Evolutionary conservation across 2,329 filamentous ascomycete species (phyloP).

Genomic region (Aureobasidium sp.): DNA sequence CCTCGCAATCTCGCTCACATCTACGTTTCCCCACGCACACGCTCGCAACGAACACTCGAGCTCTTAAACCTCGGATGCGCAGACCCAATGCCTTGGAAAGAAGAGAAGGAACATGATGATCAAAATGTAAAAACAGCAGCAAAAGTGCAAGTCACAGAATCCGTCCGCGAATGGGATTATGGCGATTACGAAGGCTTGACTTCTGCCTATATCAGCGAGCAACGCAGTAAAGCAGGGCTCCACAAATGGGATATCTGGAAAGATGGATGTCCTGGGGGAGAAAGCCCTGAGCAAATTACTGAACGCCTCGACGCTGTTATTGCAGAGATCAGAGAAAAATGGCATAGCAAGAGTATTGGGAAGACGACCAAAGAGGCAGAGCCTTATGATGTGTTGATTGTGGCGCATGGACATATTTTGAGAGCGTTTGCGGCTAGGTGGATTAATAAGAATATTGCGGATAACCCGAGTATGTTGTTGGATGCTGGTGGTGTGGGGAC

Average conservation of each 20-base stretch:
- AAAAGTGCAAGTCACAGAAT: conserved; percentile 41
- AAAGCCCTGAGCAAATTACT: conserved; percentile 62
- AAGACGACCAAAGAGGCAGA: too few relatives aligned
- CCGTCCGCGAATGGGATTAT: conserved; percentile 54
- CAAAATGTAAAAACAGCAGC: conserved; percentile 29
- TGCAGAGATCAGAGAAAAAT: conserved; percentile 54
- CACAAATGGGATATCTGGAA: conserved; percentile 78
- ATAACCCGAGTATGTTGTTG: conserved; percentile 69
- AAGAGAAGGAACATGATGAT: conserved; percentile 16
- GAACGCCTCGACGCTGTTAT: conserved; percentile 68
- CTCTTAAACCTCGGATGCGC: conserved; percentile 66
- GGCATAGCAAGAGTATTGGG: conserved; percentile 43
- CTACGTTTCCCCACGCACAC: conserved; percentile 68
- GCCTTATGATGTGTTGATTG: conserved; percentile 60
- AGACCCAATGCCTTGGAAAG: conserved; percentile 61
- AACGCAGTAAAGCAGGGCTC: conserved; percentile 37
- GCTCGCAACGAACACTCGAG: conserved; percentile 84
- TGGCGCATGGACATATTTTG: conserved; percentile 86
- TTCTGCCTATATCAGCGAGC: conserved; percentile 40
- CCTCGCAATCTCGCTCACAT: conserved; percentile 75
- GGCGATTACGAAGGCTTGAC: conserved; percentile 53
- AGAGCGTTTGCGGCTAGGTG: conserved; percentile 82
- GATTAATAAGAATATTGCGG: conserved; percentile 62
- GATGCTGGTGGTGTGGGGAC: conserved; percentile 52
- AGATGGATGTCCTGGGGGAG: conserved; percentile 75